Percentiles rank a stretch among this genome's conserved stretches.
These are phyloP conservation scores for Pulchroboletus neoregius DNA, from an alignment of 1,284 basidiomycete species.

Conservation along the genomic window DNA sequence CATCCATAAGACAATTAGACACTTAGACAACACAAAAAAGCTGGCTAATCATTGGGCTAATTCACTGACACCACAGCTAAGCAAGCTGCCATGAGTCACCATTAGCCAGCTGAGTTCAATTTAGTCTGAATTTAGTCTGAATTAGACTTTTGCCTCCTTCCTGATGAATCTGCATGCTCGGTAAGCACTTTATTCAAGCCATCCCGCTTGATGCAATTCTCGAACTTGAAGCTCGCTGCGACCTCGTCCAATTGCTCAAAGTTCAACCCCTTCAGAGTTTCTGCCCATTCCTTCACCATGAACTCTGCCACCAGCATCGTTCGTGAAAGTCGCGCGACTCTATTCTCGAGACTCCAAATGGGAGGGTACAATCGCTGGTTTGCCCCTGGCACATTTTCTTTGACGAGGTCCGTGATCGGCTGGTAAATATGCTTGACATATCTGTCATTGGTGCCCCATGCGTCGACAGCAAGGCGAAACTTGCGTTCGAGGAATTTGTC, in stretches of 20 bases:
- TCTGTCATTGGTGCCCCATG: constrained; percentile 62
- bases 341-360: constrained; percentile 39
- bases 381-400: constrained; percentile 39
- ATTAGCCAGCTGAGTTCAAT: no score
- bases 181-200: constrained; percentile 13
- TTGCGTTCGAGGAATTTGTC: constrained; percentile 52
- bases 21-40: no score
- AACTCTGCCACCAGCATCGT: constrained; percentile 50
- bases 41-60: no score
- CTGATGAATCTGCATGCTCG: background rate
- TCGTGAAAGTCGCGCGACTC: background rate
- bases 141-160: no score
- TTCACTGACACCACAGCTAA: no score
- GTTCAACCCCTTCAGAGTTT: constrained; percentile 53
- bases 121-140: no score
- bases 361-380: constrained; percentile 44
- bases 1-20: background rate
- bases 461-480: constrained; percentile 59
- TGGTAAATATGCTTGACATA: constrained; percentile 54
- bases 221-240: constrained; percentile 54
- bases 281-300: constrained; percentile 58
- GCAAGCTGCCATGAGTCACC: no score
- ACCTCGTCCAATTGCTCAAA: constrained; percentile 49
- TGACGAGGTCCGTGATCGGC: constrained; percentile 54
- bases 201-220: constrained; percentile 30